These are phyloP conservation scores for Dalechampia spathulata DNA, from an alignment of 441 rosid genomes.

Conservation along the genomic window DNA sequence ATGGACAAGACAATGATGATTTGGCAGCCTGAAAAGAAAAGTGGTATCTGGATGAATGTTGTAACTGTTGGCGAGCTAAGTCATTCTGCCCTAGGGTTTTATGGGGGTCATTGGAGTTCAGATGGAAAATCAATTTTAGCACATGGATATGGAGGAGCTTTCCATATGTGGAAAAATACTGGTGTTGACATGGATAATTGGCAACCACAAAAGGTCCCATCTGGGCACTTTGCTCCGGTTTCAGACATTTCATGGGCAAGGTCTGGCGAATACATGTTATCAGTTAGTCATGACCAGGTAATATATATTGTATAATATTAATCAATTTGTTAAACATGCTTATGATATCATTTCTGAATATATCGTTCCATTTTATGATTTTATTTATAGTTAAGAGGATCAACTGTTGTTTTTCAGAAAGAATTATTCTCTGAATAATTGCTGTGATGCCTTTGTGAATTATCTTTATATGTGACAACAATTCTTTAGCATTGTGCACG, in stretches of 20 bases:
- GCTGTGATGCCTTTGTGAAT: too few relatives aligned
- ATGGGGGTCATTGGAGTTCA: constrained; percentile 93
- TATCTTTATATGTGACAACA: too few relatives aligned
- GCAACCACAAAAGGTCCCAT: constrained; percentile 87
- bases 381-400: background rate
- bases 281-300: constrained; percentile 97
- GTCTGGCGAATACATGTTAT: constrained; percentile 61
- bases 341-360: background rate
- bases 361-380: background rate
- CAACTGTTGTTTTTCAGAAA: background rate
- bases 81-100: constrained; percentile 96
- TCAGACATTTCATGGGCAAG: constrained; percentile 82
- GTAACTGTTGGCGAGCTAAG: constrained; percentile 96
- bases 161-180: constrained; percentile 79
- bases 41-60: constrained; percentile 95
- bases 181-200: constrained; percentile 58
- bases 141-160: constrained; percentile 92
- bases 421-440: too few relatives aligned
- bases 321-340: background rate
- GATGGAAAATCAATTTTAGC: constrained; percentile 64
- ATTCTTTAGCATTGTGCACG: too few relatives aligned
- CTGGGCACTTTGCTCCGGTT: constrained; percentile 88
- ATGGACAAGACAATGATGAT: constrained; percentile 99
- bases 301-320: constrained; percentile 13
- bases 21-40: constrained; percentile 84